These are phyloP conservation scores for Stagonosporopsis rhizophila DNA, from an alignment of 2,329 filamentous ascomycete species.

Conservation along the genomic window DNA sequence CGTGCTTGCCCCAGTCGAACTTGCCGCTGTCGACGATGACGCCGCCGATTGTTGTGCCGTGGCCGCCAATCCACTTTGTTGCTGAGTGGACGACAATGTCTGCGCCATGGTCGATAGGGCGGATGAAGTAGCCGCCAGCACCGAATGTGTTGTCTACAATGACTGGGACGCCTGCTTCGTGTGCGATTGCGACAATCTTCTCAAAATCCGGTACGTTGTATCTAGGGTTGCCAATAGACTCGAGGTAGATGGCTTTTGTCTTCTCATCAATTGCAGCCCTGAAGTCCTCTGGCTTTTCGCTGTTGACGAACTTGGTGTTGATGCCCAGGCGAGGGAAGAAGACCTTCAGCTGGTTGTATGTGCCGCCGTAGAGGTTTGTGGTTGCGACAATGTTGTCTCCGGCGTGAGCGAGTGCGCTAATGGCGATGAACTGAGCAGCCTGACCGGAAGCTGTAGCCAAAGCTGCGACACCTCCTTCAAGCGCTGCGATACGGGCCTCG, in stretches of 20 bases:
- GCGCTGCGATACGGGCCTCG: slow-evolving; percentile 93
- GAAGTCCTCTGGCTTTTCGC: slow-evolving; percentile 81
- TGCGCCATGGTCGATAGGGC: slow-evolving; percentile 87
- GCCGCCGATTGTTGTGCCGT: slow-evolving; percentile 90
- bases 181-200: slow-evolving; percentile 81
- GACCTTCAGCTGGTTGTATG: slow-evolving; percentile 97
- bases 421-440: slow-evolving; percentile 89
- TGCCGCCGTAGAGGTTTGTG: slow-evolving; percentile 86
- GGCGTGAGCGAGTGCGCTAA: slow-evolving; percentile 80
- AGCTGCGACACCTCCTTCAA: slow-evolving; percentile 89
- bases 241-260: slow-evolving; percentile 86
- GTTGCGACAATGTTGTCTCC: slow-evolving; percentile 96
- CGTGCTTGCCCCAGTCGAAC: slow-evolving; percentile 91
- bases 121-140: slow-evolving; percentile 85
- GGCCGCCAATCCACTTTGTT: slow-evolving; percentile 91
- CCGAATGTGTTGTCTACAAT: slow-evolving; percentile 91
- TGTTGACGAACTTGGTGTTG: slow-evolving; percentile 83
- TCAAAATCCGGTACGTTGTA: slow-evolving; percentile 95
- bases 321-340: slow-evolving; percentile 87
- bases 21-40: slow-evolving; percentile 87
- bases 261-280: slow-evolving; percentile 85
- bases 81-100: slow-evolving; percentile 95
- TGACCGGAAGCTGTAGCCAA: slow-evolving; percentile 87
- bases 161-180: slow-evolving; percentile 66
- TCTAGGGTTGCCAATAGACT: slow-evolving; percentile 91